A percentile compares a stretch with the other conserved stretches of the same genome.
Evolutionary conservation across 768 basidiomycete genomes (phyloP).

Genomic region (Kwoniella sp.): DNA sequence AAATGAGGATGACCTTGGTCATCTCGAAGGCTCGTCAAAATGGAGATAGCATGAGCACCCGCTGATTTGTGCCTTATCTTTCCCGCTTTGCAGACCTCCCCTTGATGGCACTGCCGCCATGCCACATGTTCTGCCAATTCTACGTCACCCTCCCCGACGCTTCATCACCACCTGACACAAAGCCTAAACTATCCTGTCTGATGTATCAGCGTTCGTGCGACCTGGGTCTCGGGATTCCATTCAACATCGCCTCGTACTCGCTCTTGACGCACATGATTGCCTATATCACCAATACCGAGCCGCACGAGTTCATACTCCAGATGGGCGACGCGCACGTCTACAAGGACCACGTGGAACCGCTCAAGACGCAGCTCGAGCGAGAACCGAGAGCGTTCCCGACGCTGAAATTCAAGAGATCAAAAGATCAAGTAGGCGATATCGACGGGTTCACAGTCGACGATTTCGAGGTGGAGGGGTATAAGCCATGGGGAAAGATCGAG

Average conservation of each 20-base stretch:
- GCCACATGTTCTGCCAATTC: conserved; percentile 99
- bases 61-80: too few relatives aligned
- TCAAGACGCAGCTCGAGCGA: conserved; percentile 76
- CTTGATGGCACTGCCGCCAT: conserved; percentile 94
- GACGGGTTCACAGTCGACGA: conserved; percentile 81
- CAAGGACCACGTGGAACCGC: conserved; percentile 83
- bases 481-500: conserved; percentile 76
- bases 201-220: conserved; percentile 99
- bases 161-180: conserved; percentile 47
- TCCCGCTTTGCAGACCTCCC: conserved; percentile 69
- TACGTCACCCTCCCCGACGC: conserved; percentile 83
- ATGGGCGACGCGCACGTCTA: conserved; percentile 98
- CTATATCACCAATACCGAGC: conserved; percentile 79
- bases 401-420: conserved; percentile 70
- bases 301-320: conserved; percentile 90
- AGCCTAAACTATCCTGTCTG: conserved; percentile 80
- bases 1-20: too few relatives aligned
- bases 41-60: too few relatives aligned
- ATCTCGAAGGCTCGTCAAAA: too few relatives aligned
- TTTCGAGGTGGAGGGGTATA: conserved; percentile 82
- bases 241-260: conserved; percentile 99
- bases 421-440: conserved; percentile 63
- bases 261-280: conserved; percentile 97
- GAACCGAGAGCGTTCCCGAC: conserved; percentile 82
- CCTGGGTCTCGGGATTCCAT: conserved; percentile 93